Evolutionary conservation across 768 basidiomycete species (phyloP).

Genomic region (Pleurotus tuber-regium): DNA sequence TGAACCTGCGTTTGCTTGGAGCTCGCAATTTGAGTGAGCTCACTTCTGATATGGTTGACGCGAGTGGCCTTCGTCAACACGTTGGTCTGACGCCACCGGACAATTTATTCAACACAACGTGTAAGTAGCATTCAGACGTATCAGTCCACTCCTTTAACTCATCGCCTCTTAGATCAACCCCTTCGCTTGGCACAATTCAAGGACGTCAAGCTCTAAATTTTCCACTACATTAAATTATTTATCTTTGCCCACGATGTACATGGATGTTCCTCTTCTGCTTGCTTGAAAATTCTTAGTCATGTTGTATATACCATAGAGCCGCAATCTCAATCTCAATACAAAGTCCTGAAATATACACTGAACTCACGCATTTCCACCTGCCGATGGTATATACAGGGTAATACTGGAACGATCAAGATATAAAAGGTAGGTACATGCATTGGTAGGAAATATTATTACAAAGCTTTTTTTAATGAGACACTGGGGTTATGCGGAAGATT

Average conservation of each 20-base stretch:
- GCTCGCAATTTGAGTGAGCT: slow-evolving; percentile 78
- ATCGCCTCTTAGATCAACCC: not conserved
- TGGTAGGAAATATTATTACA: too few species aligned
- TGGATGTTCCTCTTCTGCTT: not conserved
- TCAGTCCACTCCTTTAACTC: not conserved
- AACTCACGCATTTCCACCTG: too few species aligned
- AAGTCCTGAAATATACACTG: too few species aligned
- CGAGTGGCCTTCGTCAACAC: slow-evolving; percentile 64
- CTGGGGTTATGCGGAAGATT: too few species aligned
- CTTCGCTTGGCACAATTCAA: slow-evolving; percentile 2
- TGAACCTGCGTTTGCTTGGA: slow-evolving; percentile 94
- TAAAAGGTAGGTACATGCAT: too few species aligned
- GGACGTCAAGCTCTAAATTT: not conserved
- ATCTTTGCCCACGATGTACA: not conserved
- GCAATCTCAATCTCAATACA: too few species aligned
- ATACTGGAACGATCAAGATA: too few species aligned
- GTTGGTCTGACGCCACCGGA: slow-evolving; percentile 27
- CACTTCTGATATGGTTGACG: slow-evolving; percentile 88
- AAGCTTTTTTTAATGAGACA: too few species aligned
- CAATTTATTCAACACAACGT: slow-evolving; percentile 5
- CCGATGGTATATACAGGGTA: too few species aligned
- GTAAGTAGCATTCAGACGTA: not conserved
- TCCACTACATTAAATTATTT: not conserved
- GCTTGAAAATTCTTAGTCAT: not conserved
- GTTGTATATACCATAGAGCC: too few species aligned